These are phyloP conservation scores for Camellia sinensis DNA, from an alignment of 148 eudicot genomes.

Conservation along the genomic window DNA sequence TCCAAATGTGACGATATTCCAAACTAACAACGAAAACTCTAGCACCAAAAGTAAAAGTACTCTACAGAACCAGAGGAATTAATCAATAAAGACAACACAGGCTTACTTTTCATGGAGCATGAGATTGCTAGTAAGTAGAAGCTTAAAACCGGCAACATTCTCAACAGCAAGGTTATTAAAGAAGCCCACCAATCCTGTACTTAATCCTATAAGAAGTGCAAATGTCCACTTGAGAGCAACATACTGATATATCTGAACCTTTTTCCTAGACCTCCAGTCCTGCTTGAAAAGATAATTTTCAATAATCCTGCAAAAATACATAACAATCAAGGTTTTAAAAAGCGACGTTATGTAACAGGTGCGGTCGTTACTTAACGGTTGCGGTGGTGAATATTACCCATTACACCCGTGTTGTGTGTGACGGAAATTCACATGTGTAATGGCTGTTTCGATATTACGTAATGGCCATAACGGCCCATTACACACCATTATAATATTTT, in stretches of 20 bases:
- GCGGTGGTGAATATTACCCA: too few species aligned
- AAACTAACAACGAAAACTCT: background rate
- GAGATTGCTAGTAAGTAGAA: slow-evolving; percentile 47
- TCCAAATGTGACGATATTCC: background rate
- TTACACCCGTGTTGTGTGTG: too few species aligned
- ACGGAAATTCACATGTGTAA: too few species aligned
- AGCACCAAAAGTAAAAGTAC: background rate
- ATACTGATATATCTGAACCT: slow-evolving; percentile 55
- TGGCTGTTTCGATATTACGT: too few species aligned
- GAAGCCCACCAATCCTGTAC: slow-evolving; percentile 71
- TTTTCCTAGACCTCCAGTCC: slow-evolving; percentile 76
- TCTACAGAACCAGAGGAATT: background rate
- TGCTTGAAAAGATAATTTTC: slow-evolving; percentile 81
- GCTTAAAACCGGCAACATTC: slow-evolving; percentile 73
- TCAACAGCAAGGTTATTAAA: slow-evolving; percentile 64
- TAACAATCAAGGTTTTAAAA: background rate
- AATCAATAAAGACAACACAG: background rate
- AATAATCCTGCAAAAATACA: slow-evolving; percentile 43
- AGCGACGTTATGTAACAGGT: too few species aligned
- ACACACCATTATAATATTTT: too few species aligned
- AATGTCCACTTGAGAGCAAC: slow-evolving; percentile 75
- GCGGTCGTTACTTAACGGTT: too few species aligned
- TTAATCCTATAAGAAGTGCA: slow-evolving; percentile 67
- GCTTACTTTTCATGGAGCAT: slow-evolving; percentile 62
- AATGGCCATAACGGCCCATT: too few species aligned